Conservation (phyloP, 2,329 filamentous ascomycete genomes). For the Bipolaris bicolor region DNA sequence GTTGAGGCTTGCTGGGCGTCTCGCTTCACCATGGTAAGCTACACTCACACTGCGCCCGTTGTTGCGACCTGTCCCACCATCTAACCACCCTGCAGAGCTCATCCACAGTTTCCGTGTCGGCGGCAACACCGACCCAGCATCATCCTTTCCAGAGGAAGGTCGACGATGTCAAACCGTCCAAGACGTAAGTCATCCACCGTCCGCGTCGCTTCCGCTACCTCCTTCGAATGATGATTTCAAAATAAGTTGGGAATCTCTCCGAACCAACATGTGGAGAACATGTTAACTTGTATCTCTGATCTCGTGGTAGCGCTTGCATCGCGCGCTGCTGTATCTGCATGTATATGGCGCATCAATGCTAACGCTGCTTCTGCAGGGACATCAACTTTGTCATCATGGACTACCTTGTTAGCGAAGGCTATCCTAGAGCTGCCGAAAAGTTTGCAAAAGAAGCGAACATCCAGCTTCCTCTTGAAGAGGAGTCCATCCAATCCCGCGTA, state of each 20-base stretch:
- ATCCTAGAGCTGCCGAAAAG: constrained; percentile 87
- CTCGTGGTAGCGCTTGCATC: constrained; percentile 34
- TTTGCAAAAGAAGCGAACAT: constrained; percentile 95
- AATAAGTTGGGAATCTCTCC: constrained; percentile 99
- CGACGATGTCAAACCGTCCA: constrained; percentile 83
- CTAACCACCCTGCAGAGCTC: constrained; percentile 56
- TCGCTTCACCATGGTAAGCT: constrained; percentile 47
- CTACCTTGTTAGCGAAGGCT: constrained; percentile 95
- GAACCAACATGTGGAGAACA: constrained; percentile 92
- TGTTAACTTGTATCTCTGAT: constrained; percentile 81
- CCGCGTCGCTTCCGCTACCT: constrained; percentile 12
- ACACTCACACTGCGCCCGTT: constrained; percentile 2
- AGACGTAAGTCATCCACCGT: constrained; percentile 70
- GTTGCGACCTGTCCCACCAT: constrained; percentile 24
- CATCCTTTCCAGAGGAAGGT: constrained; percentile 80
- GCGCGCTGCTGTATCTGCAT: background rate
- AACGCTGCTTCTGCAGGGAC: constrained; percentile 65
- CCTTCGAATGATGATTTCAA: constrained; percentile 75
- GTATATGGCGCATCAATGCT: constrained; percentile 22
- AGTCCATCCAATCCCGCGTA: constrained; percentile 77
- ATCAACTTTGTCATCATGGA: constrained; percentile 96
- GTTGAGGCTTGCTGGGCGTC: constrained; percentile 39
- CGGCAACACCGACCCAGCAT: constrained; percentile 72
- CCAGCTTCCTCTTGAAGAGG: constrained; percentile 71
- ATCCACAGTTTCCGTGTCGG: constrained; percentile 74